phyloP scores from a whole-genome alignment of 2,329 filamentous ascomycete genomes.

The Simplicillium sp. region DNA sequence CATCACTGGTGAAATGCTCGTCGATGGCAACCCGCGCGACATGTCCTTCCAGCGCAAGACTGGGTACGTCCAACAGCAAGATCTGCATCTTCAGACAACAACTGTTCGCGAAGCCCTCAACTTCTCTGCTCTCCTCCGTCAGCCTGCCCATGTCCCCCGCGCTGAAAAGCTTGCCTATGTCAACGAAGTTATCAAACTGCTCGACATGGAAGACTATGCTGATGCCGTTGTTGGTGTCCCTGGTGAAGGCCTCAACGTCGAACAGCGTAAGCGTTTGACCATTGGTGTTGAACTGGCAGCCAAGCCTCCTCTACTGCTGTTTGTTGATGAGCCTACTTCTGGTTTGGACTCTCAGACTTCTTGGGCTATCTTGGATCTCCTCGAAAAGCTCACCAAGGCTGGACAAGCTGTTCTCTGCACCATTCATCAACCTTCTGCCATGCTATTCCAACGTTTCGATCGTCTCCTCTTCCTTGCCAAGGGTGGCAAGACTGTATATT shows the following conservation, averaged over 20 bases:
- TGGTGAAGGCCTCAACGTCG: conserved; percentile 72
- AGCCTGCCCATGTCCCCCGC: conserved; percentile 63
- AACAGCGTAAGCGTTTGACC: conserved; percentile 68
- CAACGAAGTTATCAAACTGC: conserved; percentile 78
- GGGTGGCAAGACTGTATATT: conserved; percentile 73
- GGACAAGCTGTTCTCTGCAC: conserved; percentile 95
- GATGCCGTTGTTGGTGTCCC: conserved; percentile 86
- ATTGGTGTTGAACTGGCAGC: conserved; percentile 95
- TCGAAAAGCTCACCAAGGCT: conserved; percentile 81
- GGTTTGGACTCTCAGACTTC: conserved; percentile 90
- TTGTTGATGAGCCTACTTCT: conserved; percentile 91
- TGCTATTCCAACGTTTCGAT: conserved; percentile 88
- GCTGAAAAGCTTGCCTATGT: conserved; percentile 81
- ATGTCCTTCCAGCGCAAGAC: conserved; percentile 84
- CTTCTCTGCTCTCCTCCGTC: conserved; percentile 79
- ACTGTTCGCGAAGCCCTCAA: conserved; percentile 83
- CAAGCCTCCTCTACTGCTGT: conserved; percentile 80
- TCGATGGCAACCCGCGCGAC: conserved; percentile 58
- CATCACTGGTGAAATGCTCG: conserved; percentile 72
- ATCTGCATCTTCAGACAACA: conserved; percentile 74
- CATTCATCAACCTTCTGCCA: conserved; percentile 93
- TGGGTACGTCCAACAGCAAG: conserved; percentile 87
- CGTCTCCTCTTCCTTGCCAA: conserved; percentile 68
- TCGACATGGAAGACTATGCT: conserved; percentile 85
- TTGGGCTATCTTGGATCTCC: conserved; percentile 80